A percentile compares a stretch with the other conserved stretches of the same genome.
Conservation (phyloP, 257 asterid species). For the Fraxinus cuspidata region DNA sequence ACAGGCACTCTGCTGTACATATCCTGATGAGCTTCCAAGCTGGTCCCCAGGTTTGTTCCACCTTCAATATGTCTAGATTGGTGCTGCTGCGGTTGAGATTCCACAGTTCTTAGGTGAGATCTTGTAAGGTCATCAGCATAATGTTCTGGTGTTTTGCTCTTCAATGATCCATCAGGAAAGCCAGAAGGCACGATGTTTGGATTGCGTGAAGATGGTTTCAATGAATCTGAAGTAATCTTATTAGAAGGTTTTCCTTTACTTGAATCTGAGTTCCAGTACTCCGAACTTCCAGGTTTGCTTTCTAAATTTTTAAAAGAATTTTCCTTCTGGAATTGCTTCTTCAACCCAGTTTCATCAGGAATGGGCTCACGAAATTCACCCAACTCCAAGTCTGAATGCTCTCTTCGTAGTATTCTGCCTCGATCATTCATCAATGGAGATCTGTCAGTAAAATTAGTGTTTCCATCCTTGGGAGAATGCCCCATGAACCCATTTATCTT, state of each 20-base stretch:
- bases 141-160: conserved; percentile 54
- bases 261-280: conserved; percentile 59
- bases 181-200: conserved; percentile 41
- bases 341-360: conserved; percentile 51
- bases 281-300: conserved; percentile 49
- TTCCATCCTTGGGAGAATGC: conserved; percentile 54
- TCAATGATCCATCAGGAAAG: conserved; percentile 51
- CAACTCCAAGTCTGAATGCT: conserved; percentile 81
- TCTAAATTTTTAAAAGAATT: conserved; percentile 55
- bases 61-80: conserved; percentile 48
- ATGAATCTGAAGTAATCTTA: conserved; percentile 47
- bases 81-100: conserved; percentile 45
- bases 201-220: conserved; percentile 51
- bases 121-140: conserved; percentile 53
- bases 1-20: conserved; percentile 43
- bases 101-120: conserved; percentile 50
- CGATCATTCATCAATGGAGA: conserved; percentile 58
- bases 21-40: conserved; percentile 44
- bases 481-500: conserved; percentile 42
- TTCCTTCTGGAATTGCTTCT: conserved; percentile 59
- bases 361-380: conserved; percentile 89
- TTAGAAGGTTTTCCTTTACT: conserved; percentile 51
- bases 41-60: conserved; percentile 41
- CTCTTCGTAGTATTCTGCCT: conserved; percentile 61
- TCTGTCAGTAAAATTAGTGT: conserved; percentile 37